Percentiles rank a stretch among this genome's conserved stretches.
phyloP scores from a whole-genome alignment of 345 rosid genomes.

The Citrus reticulata region DNA sequence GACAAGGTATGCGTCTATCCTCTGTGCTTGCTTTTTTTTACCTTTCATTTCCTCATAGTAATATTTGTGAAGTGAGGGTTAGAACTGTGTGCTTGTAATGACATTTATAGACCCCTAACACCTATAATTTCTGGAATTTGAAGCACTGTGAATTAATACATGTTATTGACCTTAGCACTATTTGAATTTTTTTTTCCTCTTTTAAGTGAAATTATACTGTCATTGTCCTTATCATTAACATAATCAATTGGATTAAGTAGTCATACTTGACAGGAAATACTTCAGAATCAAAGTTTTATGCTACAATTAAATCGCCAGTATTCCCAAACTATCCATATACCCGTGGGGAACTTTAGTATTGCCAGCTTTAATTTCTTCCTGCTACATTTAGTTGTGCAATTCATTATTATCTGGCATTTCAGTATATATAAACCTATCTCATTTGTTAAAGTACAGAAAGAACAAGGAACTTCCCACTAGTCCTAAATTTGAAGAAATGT shows the following conservation, averaged over 20 bases:
- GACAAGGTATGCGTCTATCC: conserved; percentile 42
- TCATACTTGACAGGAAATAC: neutral
- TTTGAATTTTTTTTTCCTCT: neutral
- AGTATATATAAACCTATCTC: neutral
- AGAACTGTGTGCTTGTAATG: neutral
- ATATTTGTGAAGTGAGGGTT: neutral
- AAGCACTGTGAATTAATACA: neutral
- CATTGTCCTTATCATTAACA: neutral
- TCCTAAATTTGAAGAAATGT: neutral
- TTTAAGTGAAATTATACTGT: neutral
- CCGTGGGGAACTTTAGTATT: neutral
- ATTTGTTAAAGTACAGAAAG: neutral
- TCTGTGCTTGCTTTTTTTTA: no score
- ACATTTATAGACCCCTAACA: neutral
- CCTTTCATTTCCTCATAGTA: neutral
- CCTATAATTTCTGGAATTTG: neutral
- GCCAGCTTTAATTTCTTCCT: neutral
- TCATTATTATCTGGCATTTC: no score
- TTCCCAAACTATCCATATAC: no score
- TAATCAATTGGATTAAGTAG: neutral
- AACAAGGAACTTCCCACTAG: neutral
- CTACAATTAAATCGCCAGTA: neutral
- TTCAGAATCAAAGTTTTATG: no score
- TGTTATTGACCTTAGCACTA: neutral
- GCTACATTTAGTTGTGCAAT: no score